phyloP scores from a whole-genome alignment of 352 stramenopile genomes.

The Globisporangium spiculum region DNA sequence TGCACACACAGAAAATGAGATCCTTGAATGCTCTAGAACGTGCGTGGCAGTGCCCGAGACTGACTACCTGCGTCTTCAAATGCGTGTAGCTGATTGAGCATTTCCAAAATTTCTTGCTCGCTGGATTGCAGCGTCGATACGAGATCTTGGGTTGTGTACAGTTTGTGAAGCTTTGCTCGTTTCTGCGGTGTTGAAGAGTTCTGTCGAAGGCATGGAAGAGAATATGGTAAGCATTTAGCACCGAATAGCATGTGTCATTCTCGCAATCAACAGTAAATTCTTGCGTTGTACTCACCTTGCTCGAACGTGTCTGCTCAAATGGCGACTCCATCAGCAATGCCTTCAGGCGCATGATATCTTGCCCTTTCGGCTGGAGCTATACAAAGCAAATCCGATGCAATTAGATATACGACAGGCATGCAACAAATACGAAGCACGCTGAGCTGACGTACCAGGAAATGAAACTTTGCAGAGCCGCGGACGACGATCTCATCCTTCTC shows the following conservation, averaged over 20 bases:
- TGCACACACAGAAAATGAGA: not conserved
- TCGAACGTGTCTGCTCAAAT: slow-evolving; percentile 36
- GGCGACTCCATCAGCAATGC: slow-evolving; percentile 62
- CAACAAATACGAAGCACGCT: not conserved
- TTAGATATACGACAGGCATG: not conserved
- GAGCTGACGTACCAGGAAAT: slow-evolving; percentile 52
- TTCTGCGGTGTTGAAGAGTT: slow-evolving; percentile 25
- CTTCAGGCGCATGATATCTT: slow-evolving; percentile 55
- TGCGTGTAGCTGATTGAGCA: slow-evolving; percentile 59
- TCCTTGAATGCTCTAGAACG: not conserved
- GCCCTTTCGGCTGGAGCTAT: slow-evolving; percentile 65
- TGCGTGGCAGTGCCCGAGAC: not conserved
- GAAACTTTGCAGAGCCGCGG: slow-evolving; percentile 50
- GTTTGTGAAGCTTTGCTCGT: slow-evolving; percentile 43
- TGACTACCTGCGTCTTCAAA: slow-evolving; percentile 61
- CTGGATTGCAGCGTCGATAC: slow-evolving; percentile 60
- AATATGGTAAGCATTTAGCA: not conserved
- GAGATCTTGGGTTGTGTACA: slow-evolving; percentile 67
- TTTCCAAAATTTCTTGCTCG: slow-evolving; percentile 51
- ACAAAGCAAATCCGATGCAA: not conserved
- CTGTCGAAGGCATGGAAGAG: not conserved
- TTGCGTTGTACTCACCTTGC: slow-evolving; percentile 5
- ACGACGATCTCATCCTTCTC: slow-evolving; percentile 38
- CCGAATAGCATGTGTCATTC: not conserved
- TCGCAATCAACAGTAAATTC: not conserved